phyloP scores from a whole-genome alignment of 306 rosid genomes.

The Malus fusca region DNA sequence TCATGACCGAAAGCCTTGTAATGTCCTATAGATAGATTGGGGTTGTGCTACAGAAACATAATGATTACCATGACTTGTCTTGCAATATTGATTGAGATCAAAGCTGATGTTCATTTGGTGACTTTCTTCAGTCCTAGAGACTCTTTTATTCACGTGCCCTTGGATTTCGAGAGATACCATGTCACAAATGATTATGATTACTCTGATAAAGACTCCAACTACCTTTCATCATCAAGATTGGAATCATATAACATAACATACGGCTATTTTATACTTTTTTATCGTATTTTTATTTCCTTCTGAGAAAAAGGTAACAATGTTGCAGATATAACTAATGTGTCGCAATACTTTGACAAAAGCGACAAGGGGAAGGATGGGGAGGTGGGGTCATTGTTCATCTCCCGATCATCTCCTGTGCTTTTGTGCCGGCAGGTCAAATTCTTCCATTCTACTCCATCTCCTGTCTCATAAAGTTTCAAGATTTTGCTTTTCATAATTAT shows the following conservation, averaged over 20 bases:
- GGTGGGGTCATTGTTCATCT: neutral
- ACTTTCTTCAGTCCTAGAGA: neutral
- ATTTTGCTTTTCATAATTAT: slow-evolving; percentile 4
- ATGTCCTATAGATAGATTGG: slow-evolving; percentile 5
- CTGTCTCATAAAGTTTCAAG: slow-evolving; percentile 12
- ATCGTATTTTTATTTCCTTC: neutral
- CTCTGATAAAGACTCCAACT: slow-evolving; percentile 13
- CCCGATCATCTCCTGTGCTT: slow-evolving; percentile 14
- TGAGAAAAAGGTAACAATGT: neutral
- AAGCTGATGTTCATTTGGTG: slow-evolving; percentile 25
- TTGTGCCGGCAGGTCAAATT: slow-evolving; percentile 32
- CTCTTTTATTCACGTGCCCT: slow-evolving; percentile 26
- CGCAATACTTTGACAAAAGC: slow-evolving; percentile 18
- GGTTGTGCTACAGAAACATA: slow-evolving; percentile 17
- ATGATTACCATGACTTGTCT: slow-evolving; percentile 24
- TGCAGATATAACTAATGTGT: neutral
- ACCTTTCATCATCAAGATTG: slow-evolving; percentile 15
- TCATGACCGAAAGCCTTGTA: slow-evolving; percentile 13
- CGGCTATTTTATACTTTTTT: neutral
- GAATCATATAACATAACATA: neutral
- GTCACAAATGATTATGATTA: slow-evolving; percentile 21
- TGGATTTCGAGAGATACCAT: slow-evolving; percentile 31
- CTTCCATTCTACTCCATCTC: slow-evolving; percentile 40
- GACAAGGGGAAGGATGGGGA: neutral
- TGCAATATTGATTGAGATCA: slow-evolving; percentile 18